Evolutionary conservation across 495 filamentous ascomycete genomes (phyloP), one percentile per base, ranked within the genome.

Genomic region (Neurospora sp.): DNA sequence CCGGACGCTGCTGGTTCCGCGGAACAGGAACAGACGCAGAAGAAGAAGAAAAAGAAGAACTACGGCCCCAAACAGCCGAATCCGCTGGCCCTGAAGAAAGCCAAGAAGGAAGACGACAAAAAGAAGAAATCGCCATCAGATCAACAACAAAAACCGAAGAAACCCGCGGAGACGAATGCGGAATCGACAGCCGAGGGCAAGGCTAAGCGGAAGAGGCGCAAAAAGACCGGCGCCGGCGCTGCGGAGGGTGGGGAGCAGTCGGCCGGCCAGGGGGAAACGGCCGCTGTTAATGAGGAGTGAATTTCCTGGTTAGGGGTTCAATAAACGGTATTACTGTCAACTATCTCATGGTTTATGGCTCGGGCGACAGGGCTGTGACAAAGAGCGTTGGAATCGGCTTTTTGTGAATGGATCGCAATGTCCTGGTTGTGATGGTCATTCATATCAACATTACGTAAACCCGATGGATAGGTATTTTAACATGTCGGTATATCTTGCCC

Each of bases 21-120:
- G 18, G 74, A 71, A 5, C 78, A 77, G 65, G 69, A 61, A 45
- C 42, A 45, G 42, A 45, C n/a, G 42, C 16, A 45, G 76, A 90
- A 88, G 81, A 91, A 89, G 78, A 92, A 87, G 76, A 83, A 85
- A 74, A 91, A 85, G 75, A 82, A 80, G 70, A 65, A 8, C 10
- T 85, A 88, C 73, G 94, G 94, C 22, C 86, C 84, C 0, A 98
- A 95, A 81, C 91, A 86, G 9, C 94, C 95, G 9, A 99, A 99
- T 84, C 96, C 96, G 10, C 84, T 98, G 74, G 90, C 93, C 73
- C 83, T 97, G 75, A 96, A 93, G 86, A 99, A 97, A 83, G 69
- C 75, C 44, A 81, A 79, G 74, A 78, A 74, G 73, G 68, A 61
- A 44, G 37, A 27, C 65, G 8, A 37, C 69, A 65, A 72, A 8